Evolutionary conservation across 768 basidiomycete genomes (phyloP), one percentile per base, ranked within the genome.

Genomic region (Panellus pusillus): DNA sequence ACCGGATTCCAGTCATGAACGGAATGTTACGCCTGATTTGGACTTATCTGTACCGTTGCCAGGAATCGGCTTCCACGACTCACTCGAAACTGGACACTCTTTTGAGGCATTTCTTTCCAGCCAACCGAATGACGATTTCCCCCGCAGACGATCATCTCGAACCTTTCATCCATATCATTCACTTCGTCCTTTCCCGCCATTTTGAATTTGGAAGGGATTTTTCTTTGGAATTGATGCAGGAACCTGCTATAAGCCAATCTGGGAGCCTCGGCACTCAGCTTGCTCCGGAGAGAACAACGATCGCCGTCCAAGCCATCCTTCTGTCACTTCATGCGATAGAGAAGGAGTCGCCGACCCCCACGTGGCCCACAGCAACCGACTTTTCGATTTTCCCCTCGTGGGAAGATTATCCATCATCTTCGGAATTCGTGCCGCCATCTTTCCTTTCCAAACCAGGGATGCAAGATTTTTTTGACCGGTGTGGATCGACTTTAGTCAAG

Each of bases 31-130:
- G 95, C 9, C 70, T 97, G 38, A 72, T 94, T 31, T 98, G 94
- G 95, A 91, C 93, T 2, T 98, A 97, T 68, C 76, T 97, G n/a
- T 95, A 92, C 65, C 87, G 95, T 14, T 95, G 93, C 65, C 85
- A 88, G 58, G 95, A 98, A 68, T 79, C 89, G 6, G 73, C 82
- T 2, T 89, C 93, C 0, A 87, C 89, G 3, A 85, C 84, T n/a
- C 82, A 84, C n/a, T 72, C 83, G 27, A 92, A 87, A 64, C 70
- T 98, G 37, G 93, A 97, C 57, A 72, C 70, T 0, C 63, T 95
- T 36, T 65, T 91, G 45, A 91, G 85, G 61, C 75, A 84, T 47
- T 87, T 95, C 68, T 92, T 94, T 66, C 92, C 94, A 6, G 65
- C 82, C 4, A 84, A 84, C 51, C 80, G 88, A 20, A 68, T 80